Evolutionary conservation across 495 filamentous ascomycete genomes (phyloP), one percentile per base, ranked within the genome.

Genomic region (Thermochaetoides thermophila): DNA sequence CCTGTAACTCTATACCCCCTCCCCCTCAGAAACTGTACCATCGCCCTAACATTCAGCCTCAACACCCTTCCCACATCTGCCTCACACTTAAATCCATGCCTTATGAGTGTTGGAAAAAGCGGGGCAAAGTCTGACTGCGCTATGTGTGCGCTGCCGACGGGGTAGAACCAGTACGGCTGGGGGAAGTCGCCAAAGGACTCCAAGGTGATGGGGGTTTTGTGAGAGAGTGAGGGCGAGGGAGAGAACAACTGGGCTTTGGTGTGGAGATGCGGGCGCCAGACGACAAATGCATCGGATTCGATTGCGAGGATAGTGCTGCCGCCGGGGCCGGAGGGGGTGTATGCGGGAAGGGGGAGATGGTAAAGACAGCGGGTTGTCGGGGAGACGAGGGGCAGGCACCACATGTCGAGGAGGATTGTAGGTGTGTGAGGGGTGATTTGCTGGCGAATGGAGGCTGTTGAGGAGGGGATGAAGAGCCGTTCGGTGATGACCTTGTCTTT

Each of bases 71-170:
- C 53, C 42, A 74, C 73, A 0, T 78, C 78, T 31, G 73, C 64
- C 37, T 74, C 68, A 2, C 64, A 65, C 4, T 63, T 62, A 42
- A 76, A 69, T 6, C 74, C 56, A 31, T 57, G 57, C 31, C 61
- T 65, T 15, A 71, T 74, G 14, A 78, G 42, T 56, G 68, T 71
- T 0, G 82, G 78, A 46, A 84, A 85, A 13, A 87, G 52, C 8
- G 83, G 48, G n/a, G 74, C 81, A 48, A 84, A 86, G 44, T 86
- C 81, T 11, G 68, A 74, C 55, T 85, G 81, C 22, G 58, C 73
- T 15, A 85, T 59, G 49, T 87, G 81, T 0, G 79, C 79, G 4
- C 69, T 73, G 7, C 53, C 45, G 7, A 52, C 42, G 2, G 73
- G 68, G 45, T 76, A 85, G 52, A 74, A 85, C 33, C 83, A 60